Evolutionary conservation across 371 early-diverging fungal genomes (phyloP), one percentile per base, ranked within the genome.

Genomic region (Nematocida sp.): DNA sequence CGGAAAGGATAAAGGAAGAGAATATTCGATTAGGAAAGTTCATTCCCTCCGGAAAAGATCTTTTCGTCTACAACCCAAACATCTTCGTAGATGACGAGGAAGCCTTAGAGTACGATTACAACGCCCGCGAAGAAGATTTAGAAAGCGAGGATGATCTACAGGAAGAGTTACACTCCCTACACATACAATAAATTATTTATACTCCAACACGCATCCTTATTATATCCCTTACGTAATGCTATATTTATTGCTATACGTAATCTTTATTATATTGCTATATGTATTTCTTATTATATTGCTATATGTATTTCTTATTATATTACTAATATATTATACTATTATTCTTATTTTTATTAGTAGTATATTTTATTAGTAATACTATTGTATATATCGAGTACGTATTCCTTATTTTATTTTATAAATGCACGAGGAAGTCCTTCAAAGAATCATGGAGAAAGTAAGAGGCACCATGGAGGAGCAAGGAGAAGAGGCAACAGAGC

Each of bases 51-150:
- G 97, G 98, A 67, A 88, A 90, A 77, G 97, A 98, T 84, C 83
- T 94, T 82, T 97, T 98, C 84, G 91, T 92, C 78, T 93, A 91
- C 86, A 93, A 93, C 82, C 95, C 95, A 42, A 89, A 92, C 5
- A 84, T 89, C 84, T 89, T 88, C 76, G 83, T 86, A 38, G 90
- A 89, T 53, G 91, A 91, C 49, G 91, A 90, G 45, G 88, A 86
- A 55, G 82, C 79, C 23, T 60, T 59, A 25, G 90, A 66, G 13
- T 79, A 26, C n/a, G 80, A 80, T 23, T 79, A 81, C 39, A 55
- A 80, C n/a, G 80, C 81, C 50, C 77, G 81, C 35, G 71, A 76
- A 39, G 81, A 77, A 57, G 66, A 81, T 45, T 35, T 78, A 40
- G 68, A 67, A 39, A 59, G 54, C 20, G 61, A 61, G 7, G 78